Evolutionary conservation across 176 grass and related monocot species (phyloP).

Genomic region (Carex myosuroides): DNA sequence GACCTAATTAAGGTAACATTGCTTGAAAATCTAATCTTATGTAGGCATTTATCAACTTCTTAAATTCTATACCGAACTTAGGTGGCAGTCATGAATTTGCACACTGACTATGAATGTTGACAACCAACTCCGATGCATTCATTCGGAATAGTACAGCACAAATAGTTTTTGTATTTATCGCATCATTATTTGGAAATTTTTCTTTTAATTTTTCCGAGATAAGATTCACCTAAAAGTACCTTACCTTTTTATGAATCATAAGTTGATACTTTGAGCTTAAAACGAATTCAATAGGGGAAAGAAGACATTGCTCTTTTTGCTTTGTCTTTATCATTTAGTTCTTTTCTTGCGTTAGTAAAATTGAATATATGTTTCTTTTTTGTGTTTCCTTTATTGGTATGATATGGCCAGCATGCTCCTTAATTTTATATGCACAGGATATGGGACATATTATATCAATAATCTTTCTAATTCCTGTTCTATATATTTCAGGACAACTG

Average conservation of each 20-base stretch:
- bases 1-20: conserved; percentile 12
- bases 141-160: conserved; percentile 22
- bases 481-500: not conserved
- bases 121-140: conserved; percentile 32
- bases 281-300: conserved; percentile 1
- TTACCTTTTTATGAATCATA: conserved; percentile 21
- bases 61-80: conserved; percentile 31
- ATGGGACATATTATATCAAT: not conserved
- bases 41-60: conserved; percentile 19
- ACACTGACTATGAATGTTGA: conserved; percentile 24
- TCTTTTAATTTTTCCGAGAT: not conserved
- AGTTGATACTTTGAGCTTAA: conserved; percentile 6
- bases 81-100: conserved; percentile 29
- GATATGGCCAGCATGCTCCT: not conserved
- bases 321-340: not conserved
- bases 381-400: not conserved
- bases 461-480: too few relatives aligned
- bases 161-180: conserved; percentile 10
- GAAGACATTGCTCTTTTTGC: not conserved
- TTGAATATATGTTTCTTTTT: not conserved
- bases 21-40: conserved; percentile 25
- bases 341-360: not conserved
- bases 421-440: not conserved
- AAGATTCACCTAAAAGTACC: conserved; percentile 18
- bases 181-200: conserved; percentile 25